Conservation (phyloP, 768 basidiomycete genomes). For the Boletus insuetus region DNA sequence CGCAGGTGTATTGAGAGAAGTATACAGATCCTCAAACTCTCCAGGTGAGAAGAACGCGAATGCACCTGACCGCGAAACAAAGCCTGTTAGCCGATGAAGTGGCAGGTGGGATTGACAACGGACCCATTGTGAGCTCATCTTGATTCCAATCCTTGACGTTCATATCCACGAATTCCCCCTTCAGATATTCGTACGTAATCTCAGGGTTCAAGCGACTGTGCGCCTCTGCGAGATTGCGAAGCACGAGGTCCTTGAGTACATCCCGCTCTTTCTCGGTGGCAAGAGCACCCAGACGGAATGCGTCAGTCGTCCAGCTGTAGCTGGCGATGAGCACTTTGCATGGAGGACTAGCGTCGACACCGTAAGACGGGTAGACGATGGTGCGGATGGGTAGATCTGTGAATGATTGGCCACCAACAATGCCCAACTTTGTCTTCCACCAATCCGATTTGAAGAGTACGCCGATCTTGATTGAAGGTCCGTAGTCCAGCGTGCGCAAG, state of each 20-base stretch:
- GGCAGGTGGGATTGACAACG: neutral
- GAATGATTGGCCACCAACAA: conserved; percentile 40
- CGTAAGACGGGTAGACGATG: conserved; percentile 45
- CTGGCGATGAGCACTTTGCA: conserved; percentile 38
- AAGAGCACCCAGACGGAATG: conserved; percentile 36
- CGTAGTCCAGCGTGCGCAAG: conserved; percentile 38
- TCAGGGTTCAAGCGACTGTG: conserved; percentile 9
- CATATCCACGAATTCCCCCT: conserved; percentile 19
- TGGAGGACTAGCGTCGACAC: conserved; percentile 16
- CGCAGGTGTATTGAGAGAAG: conserved; percentile 31
- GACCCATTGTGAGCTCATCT: conserved; percentile 35
- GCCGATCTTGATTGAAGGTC: conserved; percentile 40
- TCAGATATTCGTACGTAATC: conserved; percentile 21
- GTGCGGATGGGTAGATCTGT: conserved; percentile 43
- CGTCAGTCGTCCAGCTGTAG: conserved; percentile 41
- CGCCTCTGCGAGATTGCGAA: conserved; percentile 22
- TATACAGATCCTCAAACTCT: conserved; percentile 34
- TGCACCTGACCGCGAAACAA: conserved; percentile 30
- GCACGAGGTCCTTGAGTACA: conserved; percentile 27
- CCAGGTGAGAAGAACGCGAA: conserved; percentile 43
- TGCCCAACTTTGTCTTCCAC: conserved; percentile 38
- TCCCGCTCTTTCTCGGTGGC: conserved; percentile 9
- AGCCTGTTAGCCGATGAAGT: neutral
- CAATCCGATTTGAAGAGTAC: conserved; percentile 42
- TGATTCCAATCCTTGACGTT: conserved; percentile 36